Evolutionary conservation across 2,329 filamentous ascomycete species (phyloP).

Genomic region (Aspergillus viridinutans): DNA sequence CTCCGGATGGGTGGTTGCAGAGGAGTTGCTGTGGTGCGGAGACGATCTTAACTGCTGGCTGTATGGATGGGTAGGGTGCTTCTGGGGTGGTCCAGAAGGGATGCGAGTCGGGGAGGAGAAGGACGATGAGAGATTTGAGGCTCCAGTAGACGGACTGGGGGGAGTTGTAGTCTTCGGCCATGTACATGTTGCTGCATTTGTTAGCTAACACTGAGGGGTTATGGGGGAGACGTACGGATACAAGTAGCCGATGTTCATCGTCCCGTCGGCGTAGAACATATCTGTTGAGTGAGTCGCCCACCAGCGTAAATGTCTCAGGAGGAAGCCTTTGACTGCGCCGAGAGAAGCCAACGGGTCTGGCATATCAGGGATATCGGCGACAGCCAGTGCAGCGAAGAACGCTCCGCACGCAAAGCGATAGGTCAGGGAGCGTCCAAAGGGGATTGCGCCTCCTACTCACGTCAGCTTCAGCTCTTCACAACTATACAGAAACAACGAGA

Average conservation of each 20-base stretch:
- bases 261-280: slow-evolving; percentile 5
- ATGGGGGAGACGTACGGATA: slow-evolving; percentile 2
- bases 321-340: slow-evolving; percentile 8
- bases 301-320: slow-evolving; percentile 11
- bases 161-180: slow-evolving; percentile 14
- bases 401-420: slow-evolving; percentile 15
- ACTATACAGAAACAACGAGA: neutral
- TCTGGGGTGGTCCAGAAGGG: slow-evolving; percentile 2
- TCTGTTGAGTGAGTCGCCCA: slow-evolving; percentile 6
- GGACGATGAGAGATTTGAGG: slow-evolving; percentile 6
- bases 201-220: too few species aligned
- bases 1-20: slow-evolving; percentile 5
- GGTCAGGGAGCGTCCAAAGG: slow-evolving; percentile 6
- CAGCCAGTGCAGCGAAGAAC: slow-evolving; percentile 13
- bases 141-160: slow-evolving; percentile 14
- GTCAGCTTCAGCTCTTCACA: neutral
- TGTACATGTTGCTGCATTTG: slow-evolving; percentile 5
- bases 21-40: slow-evolving; percentile 8
- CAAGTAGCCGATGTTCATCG: slow-evolving; percentile 6
- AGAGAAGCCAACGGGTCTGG: slow-evolving; percentile 7
- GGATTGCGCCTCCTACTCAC: slow-evolving; percentile 5
- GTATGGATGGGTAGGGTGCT: neutral
- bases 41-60: neutral
- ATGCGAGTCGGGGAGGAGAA: slow-evolving; percentile 2
- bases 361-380: slow-evolving; percentile 6